Evolutionary conservation across 2,329 filamentous ascomycete genomes (phyloP).

Genomic region (Rugonectria rugulosa): DNA sequence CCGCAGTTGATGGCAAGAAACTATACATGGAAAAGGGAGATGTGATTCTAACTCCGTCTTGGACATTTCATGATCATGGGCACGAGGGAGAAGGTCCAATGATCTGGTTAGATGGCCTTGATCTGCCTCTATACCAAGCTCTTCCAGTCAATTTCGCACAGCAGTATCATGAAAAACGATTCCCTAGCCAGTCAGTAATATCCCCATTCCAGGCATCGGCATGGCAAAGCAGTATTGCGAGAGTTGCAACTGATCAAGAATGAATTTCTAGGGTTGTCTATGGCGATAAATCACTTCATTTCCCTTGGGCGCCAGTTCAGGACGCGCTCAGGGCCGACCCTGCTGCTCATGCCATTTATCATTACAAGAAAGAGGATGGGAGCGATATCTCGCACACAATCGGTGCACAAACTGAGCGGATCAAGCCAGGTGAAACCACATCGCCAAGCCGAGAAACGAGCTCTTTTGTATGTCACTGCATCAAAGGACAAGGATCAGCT

Average conservation of each 20-base stretch:
- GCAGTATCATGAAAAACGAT: conserved; percentile 53
- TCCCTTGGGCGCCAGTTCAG: conserved; percentile 57
- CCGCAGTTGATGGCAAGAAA: conserved; percentile 60
- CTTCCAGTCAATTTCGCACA: conserved; percentile 62
- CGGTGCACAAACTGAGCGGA: no score
- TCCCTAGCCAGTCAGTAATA: conserved; percentile 56
- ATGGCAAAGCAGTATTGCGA: no score
- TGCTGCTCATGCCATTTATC: conserved; percentile 38
- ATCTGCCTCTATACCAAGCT: conserved; percentile 58
- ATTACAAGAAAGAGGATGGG: conserved; percentile 45
- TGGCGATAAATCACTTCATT: conserved; percentile 56
- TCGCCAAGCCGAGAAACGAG: no score
- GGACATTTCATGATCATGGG: conserved; percentile 68
- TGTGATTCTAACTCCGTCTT: conserved; percentile 63
- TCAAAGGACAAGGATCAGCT: no score
- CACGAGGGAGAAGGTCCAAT: conserved; percentile 60
- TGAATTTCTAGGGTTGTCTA: no score
- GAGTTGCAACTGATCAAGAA: no score
- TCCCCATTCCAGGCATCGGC: no score
- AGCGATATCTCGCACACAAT: conserved; percentile 20
- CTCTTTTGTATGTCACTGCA: no score
- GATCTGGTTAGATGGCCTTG: conserved; percentile 65
- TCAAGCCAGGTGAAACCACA: no score
- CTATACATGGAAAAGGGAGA: conserved; percentile 60
- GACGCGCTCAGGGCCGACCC: conserved; percentile 44